Conservation (phyloP, 1,284 basidiomycete species). For the Ustilago crameri region DNA sequence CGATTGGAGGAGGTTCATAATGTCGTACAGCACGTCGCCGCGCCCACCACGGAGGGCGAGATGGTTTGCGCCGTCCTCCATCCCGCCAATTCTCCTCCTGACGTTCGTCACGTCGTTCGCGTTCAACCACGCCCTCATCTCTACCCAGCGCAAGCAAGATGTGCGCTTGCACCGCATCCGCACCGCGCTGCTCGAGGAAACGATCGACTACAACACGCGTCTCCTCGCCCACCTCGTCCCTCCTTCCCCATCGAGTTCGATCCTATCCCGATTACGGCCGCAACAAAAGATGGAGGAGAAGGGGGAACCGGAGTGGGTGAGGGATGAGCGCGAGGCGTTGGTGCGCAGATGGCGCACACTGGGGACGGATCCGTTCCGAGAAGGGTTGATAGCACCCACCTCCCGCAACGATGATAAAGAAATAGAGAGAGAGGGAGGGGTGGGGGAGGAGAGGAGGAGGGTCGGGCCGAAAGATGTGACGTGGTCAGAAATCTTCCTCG, state of each 20-base stretch:
- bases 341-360: slow-evolving; percentile 22
- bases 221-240: slow-evolving; percentile 20
- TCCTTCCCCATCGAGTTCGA: neutral
- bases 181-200: slow-evolving; percentile 18
- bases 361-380: slow-evolving; percentile 4
- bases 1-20: too few relatives aligned
- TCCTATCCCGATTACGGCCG: neutral
- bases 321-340: slow-evolving; percentile 8
- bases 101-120: slow-evolving; percentile 42
- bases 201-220: slow-evolving; percentile 23
- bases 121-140: slow-evolving; percentile 44
- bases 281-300: neutral
- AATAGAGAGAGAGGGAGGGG: neutral
- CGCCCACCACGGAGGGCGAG: slow-evolving; percentile 1
- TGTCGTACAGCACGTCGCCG: neutral
- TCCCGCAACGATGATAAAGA: neutral
- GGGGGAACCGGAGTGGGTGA: slow-evolving; percentile 9
- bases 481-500: slow-evolving; percentile 46
- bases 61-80: slow-evolving; percentile 27
- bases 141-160: slow-evolving; percentile 31
- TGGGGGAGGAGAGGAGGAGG: neutral
- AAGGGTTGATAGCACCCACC: neutral
- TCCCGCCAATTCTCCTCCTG: slow-evolving; percentile 43
- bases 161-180: slow-evolving; percentile 16
- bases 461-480: slow-evolving; percentile 21